phyloP scores from a whole-genome alignment of 2,329 filamentous ascomycete species.

The Cercospora sp. region DNA sequence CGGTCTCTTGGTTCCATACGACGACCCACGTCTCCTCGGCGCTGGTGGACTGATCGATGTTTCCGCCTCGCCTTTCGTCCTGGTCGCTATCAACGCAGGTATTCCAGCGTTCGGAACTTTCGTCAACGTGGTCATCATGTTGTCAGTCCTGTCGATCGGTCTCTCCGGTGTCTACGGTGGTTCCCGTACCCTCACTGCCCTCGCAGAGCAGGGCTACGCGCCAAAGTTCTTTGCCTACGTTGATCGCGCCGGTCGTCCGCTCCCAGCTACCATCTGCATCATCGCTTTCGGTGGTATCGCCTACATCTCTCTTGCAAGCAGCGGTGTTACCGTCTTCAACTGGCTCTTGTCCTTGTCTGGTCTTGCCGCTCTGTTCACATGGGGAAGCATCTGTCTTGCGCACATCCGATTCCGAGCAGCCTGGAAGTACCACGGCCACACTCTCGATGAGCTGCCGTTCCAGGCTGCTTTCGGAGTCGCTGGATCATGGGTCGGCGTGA shows the following conservation, averaged over 20 bases:
- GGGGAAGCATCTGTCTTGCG: constrained; percentile 66
- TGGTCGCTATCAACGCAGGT: constrained; percentile 75
- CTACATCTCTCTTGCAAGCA: constrained; percentile 57
- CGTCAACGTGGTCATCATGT: constrained; percentile 92
- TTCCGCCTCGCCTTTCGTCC: constrained; percentile 86
- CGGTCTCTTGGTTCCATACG: constrained; percentile 77
- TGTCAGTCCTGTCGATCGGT: constrained; percentile 78
- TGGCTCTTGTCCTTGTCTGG: constrained; percentile 72
- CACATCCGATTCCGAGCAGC: constrained; percentile 66
- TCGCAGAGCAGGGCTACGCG: constrained; percentile 73
- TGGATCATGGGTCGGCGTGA: constrained; percentile 78
- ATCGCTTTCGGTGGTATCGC: constrained; percentile 59
- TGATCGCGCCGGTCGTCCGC: constrained; percentile 61
- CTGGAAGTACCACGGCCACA: constrained; percentile 62
- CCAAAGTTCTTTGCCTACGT: constrained; percentile 61
- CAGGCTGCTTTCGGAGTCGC: constrained; percentile 72
- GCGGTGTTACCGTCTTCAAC: constrained; percentile 54
- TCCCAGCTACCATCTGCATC: constrained; percentile 51
- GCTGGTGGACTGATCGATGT: constrained; percentile 59
- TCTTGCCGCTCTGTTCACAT: constrained; percentile 73
- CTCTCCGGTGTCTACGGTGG: constrained; percentile 82
- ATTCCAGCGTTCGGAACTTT: constrained; percentile 80
- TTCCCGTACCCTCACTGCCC: constrained; percentile 82
- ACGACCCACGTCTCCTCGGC: constrained; percentile 63
- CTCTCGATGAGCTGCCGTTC: constrained; percentile 78